Evolutionary conservation across 371 early-diverging fungal species (phyloP).

Genomic region (Mortierella sp.): DNA sequence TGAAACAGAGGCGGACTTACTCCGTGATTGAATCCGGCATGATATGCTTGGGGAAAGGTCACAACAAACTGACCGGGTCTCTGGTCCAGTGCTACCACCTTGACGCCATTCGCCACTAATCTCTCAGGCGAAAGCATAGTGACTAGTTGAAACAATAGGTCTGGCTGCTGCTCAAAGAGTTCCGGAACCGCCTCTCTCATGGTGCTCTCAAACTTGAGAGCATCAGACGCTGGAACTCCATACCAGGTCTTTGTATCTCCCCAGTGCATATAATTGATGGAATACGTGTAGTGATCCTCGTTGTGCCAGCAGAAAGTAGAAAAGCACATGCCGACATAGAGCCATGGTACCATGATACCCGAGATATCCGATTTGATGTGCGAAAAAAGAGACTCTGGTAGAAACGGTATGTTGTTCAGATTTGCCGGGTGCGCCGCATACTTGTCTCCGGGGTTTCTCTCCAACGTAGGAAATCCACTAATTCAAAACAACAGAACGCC

Average conservation of each 20-base stretch:
- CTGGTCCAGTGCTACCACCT: constrained; percentile 87
- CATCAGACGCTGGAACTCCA: constrained; percentile 88
- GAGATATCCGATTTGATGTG: constrained; percentile 90
- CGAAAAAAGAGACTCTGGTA: constrained; percentile 84
- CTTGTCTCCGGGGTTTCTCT: constrained; percentile 66
- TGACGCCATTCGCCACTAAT: constrained; percentile 77
- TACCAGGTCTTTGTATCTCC: constrained; percentile 99
- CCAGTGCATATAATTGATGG: constrained; percentile 96
- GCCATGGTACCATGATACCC: constrained; percentile 97
- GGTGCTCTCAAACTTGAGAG: constrained; percentile 84
- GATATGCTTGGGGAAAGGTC: constrained; percentile 95
- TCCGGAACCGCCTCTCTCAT: constrained; percentile 88
- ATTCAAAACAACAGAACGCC: too few species aligned
- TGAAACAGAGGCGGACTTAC: constrained; percentile 59
- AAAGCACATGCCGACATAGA: constrained; percentile 96
- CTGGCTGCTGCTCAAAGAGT: constrained; percentile 91
- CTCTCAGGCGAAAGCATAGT: constrained; percentile 90
- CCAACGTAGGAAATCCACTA: constrained; percentile 83
- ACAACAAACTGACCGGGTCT: constrained; percentile 95
- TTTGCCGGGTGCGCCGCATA: constrained; percentile 87
- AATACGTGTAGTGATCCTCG: constrained; percentile 96
- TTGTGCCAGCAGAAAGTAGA: constrained; percentile 98
- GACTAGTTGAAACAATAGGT: constrained; percentile 90
- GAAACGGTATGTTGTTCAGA: constrained; percentile 87
- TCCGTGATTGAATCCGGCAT: constrained; percentile 97